A percentile compares a stretch with the other conserved stretches of the same genome.
Conservation (phyloP, 257 asterid genomes). For the Solanum clarkiae region DNA sequence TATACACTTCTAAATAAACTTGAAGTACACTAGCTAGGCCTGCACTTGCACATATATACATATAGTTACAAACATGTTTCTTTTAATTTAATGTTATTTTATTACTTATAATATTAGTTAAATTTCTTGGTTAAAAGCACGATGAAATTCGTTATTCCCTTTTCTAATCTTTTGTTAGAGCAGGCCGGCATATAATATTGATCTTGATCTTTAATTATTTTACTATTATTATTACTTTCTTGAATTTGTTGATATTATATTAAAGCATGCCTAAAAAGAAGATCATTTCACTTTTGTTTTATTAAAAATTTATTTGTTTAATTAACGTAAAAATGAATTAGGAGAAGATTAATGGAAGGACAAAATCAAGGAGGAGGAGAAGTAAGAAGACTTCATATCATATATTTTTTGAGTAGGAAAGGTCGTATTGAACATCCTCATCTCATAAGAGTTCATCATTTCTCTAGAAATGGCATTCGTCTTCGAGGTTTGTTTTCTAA, state of each 20-base stretch:
- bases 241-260: conserved; percentile 1
- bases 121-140: conserved; percentile 16
- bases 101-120: neutral
- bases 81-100: neutral
- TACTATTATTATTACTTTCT: neutral
- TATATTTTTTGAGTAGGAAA: conserved; percentile 70
- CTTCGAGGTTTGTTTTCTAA: conserved; percentile 41
- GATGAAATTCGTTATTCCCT: neutral
- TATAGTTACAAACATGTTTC: conserved; percentile 8
- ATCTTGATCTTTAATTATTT: conserved; percentile 10
- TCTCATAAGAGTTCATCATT: conserved; percentile 71
- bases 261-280: conserved; percentile 28
- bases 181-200: conserved; percentile 61
- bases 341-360: conserved; percentile 55
- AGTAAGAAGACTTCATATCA: conserved; percentile 65
- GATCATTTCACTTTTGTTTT: conserved; percentile 11
- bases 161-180: conserved; percentile 5
- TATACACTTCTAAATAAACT: neutral
- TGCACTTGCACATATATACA: conserved; percentile 12
- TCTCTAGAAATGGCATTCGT: conserved; percentile 60
- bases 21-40: conserved; percentile 21
- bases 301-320: conserved; percentile 1
- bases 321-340: conserved; percentile 4
- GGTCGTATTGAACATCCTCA: conserved; percentile 81
- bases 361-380: conserved; percentile 38